A percentile compares a stretch with the other conserved stretches of the same genome.
Evolutionary conservation across 2,329 filamentous ascomycete species (phyloP).

Genomic region (Ceratocystis cubensis): DNA sequence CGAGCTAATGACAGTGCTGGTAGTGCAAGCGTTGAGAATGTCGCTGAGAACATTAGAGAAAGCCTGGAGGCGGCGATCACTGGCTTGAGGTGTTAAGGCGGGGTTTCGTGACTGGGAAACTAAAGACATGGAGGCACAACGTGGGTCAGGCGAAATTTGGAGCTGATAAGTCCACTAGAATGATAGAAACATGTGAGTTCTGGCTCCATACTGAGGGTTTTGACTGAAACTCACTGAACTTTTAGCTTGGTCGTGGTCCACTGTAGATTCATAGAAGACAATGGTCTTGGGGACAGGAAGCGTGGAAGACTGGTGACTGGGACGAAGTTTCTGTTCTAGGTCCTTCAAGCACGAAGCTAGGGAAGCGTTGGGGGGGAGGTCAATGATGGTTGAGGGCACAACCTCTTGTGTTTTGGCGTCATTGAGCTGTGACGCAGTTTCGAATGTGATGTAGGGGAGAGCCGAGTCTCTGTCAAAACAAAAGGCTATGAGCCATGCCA

Average conservation of each 20-base stretch:
- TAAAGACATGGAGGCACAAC: slow-evolving; percentile 21
- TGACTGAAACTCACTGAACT: slow-evolving; percentile 11
- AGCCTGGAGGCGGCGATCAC: slow-evolving; percentile 22
- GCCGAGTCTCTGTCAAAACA: slow-evolving; percentile 23
- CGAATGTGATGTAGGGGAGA: slow-evolving; percentile 22
- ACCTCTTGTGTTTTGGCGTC: background rate
- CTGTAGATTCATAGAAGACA: slow-evolving; percentile 17
- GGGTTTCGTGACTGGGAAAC: slow-evolving; percentile 23
- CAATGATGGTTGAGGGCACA: slow-evolving; percentile 18
- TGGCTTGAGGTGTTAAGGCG: slow-evolving; percentile 21
- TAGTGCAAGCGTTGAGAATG: slow-evolving; percentile 19
- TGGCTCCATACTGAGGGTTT: background rate
- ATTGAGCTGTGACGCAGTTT: slow-evolving; percentile 10
- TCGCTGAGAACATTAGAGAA: slow-evolving; percentile 23
- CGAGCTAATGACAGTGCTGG: slow-evolving; percentile 6
- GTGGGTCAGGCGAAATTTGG: background rate
- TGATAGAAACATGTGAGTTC: background rate
- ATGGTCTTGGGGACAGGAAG: slow-evolving; percentile 5
- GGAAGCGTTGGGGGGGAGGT: slow-evolving; percentile 13
- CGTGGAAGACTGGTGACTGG: background rate
- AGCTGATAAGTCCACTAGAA: slow-evolving; percentile 24
- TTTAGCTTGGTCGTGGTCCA: slow-evolving; percentile 14
- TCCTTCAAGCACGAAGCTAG: slow-evolving; percentile 5
- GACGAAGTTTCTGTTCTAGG: background rate
- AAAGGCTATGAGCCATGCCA: slow-evolving; percentile 24